These are phyloP conservation scores for Amanita pseudoporphyria DNA, from an alignment of 768 basidiomycete genomes.

Conservation along the genomic window DNA sequence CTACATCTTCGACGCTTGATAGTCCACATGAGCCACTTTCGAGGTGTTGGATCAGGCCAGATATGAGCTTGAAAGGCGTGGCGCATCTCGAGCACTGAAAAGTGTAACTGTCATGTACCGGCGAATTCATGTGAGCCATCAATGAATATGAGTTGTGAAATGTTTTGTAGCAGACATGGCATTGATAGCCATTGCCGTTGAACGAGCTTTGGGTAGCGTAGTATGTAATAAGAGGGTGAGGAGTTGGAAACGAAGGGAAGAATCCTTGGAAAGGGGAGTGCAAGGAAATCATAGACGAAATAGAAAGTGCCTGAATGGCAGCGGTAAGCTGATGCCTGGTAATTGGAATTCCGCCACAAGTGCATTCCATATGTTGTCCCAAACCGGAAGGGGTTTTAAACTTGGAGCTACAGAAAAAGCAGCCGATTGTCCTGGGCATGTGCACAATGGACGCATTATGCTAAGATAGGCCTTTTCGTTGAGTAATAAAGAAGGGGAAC, in stretches of 20 bases:
- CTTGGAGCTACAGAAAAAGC: conserved; percentile 16
- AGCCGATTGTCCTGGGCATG: background rate
- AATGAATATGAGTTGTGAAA: conserved; percentile 22
- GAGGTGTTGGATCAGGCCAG: conserved; percentile 35
- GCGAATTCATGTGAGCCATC: conserved; percentile 27
- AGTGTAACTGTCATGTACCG: conserved; percentile 27
- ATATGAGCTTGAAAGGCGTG: conserved; percentile 25
- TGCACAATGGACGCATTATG: conserved; percentile 1
- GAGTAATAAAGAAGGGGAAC: background rate
- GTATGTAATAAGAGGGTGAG: conserved; percentile 15
- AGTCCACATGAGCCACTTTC: no score
- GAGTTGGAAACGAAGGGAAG: background rate
- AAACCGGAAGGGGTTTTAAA: conserved; percentile 28
- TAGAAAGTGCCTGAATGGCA: conserved; percentile 21
- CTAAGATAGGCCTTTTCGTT: background rate
- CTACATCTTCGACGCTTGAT: conserved; percentile 21
- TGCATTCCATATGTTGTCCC: conserved; percentile 30
- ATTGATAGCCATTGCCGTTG: conserved; percentile 31
- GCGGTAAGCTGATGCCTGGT: conserved; percentile 28
- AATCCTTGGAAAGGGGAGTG: conserved; percentile 18
- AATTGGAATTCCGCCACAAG: conserved; percentile 21
- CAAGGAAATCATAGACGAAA: conserved; percentile 27
- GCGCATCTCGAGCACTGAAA: conserved; percentile 36
- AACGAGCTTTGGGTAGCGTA: conserved; percentile 25
- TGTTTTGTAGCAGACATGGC: conserved; percentile 28